Evolutionary conservation across 805 yeast genomes (phyloP).

Genomic region (Ascoidea tarda): DNA sequence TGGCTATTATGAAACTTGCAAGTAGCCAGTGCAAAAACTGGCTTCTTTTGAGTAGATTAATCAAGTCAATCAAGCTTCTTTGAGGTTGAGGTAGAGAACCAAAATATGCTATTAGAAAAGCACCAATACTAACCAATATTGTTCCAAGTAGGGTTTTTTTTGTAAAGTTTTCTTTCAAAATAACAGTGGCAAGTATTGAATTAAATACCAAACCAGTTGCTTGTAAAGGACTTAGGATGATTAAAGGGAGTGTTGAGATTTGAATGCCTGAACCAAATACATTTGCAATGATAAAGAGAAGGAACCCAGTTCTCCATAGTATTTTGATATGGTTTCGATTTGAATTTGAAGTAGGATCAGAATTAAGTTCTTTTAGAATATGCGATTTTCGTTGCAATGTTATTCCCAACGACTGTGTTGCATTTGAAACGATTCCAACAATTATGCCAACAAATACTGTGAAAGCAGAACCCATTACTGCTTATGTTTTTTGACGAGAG

Average conservation of each 20-base stretch:
- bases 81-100: constrained; percentile 47
- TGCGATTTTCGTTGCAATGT: constrained; percentile 76
- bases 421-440: constrained; percentile 64
- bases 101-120: constrained; percentile 60
- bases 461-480: not conserved
- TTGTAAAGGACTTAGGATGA: constrained; percentile 69
- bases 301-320: constrained; percentile 66
- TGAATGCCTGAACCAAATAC: constrained; percentile 74
- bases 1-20: constrained; percentile 6
- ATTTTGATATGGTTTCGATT: constrained; percentile 24
- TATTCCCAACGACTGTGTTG: constrained; percentile 68
- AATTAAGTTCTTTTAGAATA: constrained; percentile 25
- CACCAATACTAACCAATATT: constrained; percentile 53
- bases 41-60: constrained; percentile 24
- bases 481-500: no score
- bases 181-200: constrained; percentile 51
- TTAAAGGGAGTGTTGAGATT: constrained; percentile 70
- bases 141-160: constrained; percentile 48
- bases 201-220: constrained; percentile 84
- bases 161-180: constrained; percentile 60
- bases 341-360: constrained; percentile 11
- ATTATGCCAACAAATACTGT: constrained; percentile 34
- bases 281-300: constrained; percentile 58
- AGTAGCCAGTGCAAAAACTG: constrained; percentile 47
- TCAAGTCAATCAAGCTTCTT: constrained; percentile 32